Percentiles rank a stretch among this genome's conserved stretches.
These are phyloP conservation scores for Cucumis cinereus DNA, from an alignment of 306 rosid genomes.

Conservation along the genomic window DNA sequence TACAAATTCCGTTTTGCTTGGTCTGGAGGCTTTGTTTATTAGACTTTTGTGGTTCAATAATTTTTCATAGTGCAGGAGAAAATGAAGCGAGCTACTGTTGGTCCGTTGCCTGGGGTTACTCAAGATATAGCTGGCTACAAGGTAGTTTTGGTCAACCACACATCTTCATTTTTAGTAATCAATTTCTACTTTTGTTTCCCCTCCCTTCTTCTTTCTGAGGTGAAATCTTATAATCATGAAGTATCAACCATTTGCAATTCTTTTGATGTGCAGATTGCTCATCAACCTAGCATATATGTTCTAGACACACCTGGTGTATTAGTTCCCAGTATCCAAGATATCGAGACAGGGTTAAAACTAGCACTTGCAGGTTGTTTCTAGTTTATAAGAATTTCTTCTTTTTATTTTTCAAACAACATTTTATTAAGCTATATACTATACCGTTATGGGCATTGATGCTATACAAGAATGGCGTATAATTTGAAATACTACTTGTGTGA, in stretches of 20 bases:
- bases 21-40: constrained; percentile 4
- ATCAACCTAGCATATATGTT: constrained; percentile 86
- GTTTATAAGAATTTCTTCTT: not conserved
- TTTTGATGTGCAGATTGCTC: constrained; percentile 58
- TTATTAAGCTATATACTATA: not conserved
- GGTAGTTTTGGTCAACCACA: constrained; percentile 22
- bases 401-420: not conserved
- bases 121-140: constrained; percentile 90
- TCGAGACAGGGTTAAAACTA: constrained; percentile 82
- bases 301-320: constrained; percentile 92
- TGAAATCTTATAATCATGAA: not conserved
- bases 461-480: not conserved
- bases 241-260: not conserved
- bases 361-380: constrained; percentile 69
- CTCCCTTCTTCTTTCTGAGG: not conserved
- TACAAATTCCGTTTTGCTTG: not conserved
- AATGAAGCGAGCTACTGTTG: constrained; percentile 81
- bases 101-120: constrained; percentile 89
- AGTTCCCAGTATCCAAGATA: constrained; percentile 77
- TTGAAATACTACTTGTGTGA: not conserved
- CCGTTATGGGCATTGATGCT: not conserved
- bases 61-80: constrained; percentile 58
- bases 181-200: not conserved
- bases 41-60: constrained; percentile 11
- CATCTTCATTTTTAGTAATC: not conserved